These are phyloP conservation scores for Boletus tylopilopsis DNA, from an alignment of 768 basidiomycete species.

Conservation along the genomic window DNA sequence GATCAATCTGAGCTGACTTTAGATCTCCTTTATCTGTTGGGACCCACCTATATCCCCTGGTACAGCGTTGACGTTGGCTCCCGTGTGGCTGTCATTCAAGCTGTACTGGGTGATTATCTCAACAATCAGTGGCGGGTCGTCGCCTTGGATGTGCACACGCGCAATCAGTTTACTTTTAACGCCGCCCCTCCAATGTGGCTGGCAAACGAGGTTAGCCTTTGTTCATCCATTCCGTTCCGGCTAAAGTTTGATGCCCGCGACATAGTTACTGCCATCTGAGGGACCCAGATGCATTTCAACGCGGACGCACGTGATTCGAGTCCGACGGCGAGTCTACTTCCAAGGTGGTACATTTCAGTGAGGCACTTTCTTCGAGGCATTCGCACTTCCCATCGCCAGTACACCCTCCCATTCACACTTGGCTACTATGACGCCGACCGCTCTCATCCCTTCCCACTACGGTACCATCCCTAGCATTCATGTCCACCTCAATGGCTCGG, in stretches of 20 bases:
- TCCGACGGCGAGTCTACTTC: no score
- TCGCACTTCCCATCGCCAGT: constrained; percentile 3
- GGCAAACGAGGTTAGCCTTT: constrained; percentile 1
- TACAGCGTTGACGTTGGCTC: constrained; percentile 12
- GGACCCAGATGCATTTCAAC: no score
- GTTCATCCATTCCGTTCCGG: no score
- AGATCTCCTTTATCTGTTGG: no score
- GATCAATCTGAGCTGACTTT: no score
- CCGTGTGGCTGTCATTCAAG: constrained; percentile 8
- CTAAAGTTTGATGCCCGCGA: neutral
- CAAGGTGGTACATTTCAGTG: neutral
- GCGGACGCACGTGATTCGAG: constrained; percentile 15
- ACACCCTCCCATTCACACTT: no score
- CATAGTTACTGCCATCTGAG: neutral
- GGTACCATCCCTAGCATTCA: constrained; percentile 3
- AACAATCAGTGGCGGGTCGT: neutral
- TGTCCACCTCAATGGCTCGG: neutral
- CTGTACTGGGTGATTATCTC: neutral
- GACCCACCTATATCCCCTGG: no score
- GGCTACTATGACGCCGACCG: neutral
- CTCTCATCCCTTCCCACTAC: constrained; percentile 11
- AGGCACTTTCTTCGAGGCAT: constrained; percentile 11
- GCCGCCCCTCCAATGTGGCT: neutral
- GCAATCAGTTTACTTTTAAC: neutral
- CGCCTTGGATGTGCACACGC: constrained; percentile 13